Conservation (phyloP, 345 rosid species). For the Camelina sativa region DNA sequence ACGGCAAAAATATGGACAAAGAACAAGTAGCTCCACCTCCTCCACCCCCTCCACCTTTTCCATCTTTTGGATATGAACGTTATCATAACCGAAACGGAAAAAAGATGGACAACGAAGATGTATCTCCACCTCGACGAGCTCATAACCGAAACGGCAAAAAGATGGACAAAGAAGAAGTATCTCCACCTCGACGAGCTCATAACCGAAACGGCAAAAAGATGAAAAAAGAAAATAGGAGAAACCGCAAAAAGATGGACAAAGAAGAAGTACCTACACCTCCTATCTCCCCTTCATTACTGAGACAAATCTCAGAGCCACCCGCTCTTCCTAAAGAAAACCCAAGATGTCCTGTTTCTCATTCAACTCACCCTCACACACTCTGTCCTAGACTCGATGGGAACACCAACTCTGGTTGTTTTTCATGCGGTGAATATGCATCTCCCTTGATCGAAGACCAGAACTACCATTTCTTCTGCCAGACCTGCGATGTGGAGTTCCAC, state of each 20-base stretch:
- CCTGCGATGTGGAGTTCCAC: slow-evolving; percentile 1
- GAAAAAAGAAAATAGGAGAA: background rate
- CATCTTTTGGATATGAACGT: background rate
- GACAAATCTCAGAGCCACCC: too few species aligned
- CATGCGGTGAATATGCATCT: background rate
- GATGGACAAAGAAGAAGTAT: background rate
- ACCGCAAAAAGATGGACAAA: background rate
- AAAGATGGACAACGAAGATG: background rate
- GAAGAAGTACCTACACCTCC: background rate
- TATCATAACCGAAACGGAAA: background rate
- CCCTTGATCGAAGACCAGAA: background rate
- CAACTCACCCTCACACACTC: background rate
- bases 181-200: background rate
- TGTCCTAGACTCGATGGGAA: background rate
- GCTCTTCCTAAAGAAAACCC: background rate
- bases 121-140: background rate
- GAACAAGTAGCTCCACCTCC: background rate
- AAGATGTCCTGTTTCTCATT: background rate
- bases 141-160: background rate
- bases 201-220: background rate
- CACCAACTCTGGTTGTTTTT: background rate
- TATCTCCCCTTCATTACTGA: too few species aligned
- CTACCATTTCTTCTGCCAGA: background rate
- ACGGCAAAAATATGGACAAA: background rate
- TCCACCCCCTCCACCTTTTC: too few species aligned